These are phyloP conservation scores for Trichoderma virens DNA, from an alignment of 495 filamentous ascomycete genomes.

Conservation along the genomic window DNA sequence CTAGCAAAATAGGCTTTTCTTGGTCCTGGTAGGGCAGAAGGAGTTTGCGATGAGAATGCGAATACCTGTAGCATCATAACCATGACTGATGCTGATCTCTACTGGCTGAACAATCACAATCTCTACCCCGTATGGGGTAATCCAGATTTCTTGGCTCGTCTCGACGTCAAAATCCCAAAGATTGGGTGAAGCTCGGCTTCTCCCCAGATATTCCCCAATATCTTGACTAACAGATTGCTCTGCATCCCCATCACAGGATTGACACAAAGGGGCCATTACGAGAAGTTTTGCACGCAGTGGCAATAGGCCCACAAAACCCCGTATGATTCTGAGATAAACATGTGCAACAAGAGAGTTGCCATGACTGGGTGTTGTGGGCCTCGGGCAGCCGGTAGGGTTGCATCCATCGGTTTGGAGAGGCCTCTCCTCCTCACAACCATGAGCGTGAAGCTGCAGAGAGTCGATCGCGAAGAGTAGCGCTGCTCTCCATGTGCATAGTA, in stretches of 20 bases:
- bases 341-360: not conserved
- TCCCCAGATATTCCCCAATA: conserved; percentile 6
- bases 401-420: not conserved
- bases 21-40: not conserved
- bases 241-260: not conserved
- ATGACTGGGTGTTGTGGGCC: not conserved
- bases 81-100: not conserved
- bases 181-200: not conserved
- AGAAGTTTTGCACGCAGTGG: not conserved
- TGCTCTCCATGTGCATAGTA: not conserved
- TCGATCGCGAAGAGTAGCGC: not conserved
- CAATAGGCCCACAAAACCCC: conserved; percentile 1
- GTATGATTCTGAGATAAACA: not conserved
- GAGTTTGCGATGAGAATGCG: not conserved
- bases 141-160: not conserved
- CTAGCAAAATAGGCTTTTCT: not conserved
- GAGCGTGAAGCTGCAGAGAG: not conserved
- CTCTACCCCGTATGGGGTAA: not conserved
- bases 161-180: not conserved
- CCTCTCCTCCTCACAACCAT: not conserved
- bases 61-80: not conserved
- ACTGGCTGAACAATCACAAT: not conserved
- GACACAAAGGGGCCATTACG: not conserved
- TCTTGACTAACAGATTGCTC: conserved; percentile 8
- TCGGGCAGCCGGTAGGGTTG: not conserved